Evolutionary conservation across 2,329 filamentous ascomycete species (phyloP).

Genomic region (Fusarium marasasianum): DNA sequence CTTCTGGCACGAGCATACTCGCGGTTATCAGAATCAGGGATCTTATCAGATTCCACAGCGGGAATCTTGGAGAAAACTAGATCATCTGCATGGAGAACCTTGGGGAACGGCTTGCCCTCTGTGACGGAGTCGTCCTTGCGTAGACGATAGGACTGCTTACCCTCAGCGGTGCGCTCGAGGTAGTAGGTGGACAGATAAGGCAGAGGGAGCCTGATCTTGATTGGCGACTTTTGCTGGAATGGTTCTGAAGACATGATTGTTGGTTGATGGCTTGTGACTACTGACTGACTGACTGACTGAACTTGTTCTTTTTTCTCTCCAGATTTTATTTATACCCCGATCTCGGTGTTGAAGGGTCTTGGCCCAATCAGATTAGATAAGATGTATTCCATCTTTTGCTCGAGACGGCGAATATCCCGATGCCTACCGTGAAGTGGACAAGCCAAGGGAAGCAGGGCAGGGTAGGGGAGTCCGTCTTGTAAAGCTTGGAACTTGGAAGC

Average conservation of each 20-base stretch:
- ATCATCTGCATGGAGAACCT: conserved; percentile 32
- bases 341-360: conserved; percentile 6
- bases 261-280: conserved; percentile 6
- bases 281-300: neutral
- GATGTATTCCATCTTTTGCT: neutral
- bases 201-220: conserved; percentile 56
- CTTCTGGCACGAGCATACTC: conserved; percentile 60
- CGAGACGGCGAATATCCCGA: conserved; percentile 9
- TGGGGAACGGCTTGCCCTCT: conserved; percentile 31
- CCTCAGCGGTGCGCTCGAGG: conserved; percentile 27
- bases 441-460: neutral
- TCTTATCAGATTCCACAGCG: conserved; percentile 34
- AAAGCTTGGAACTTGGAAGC: conserved; percentile 20
- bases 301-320: conserved; percentile 18
- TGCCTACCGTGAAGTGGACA: neutral
- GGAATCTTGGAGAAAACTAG: conserved; percentile 34
- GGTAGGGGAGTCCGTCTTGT: conserved; percentile 23
- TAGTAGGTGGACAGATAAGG: conserved; percentile 40
- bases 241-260: conserved; percentile 34
- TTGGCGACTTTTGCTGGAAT: conserved; percentile 33
- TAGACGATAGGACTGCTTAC: conserved; percentile 31
- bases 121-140: conserved; percentile 30
- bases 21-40: conserved; percentile 47
- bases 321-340: conserved; percentile 39
- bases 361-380: conserved; percentile 33